These are phyloP conservation scores for Trichosporon asahii DNA, from an alignment of 1,284 basidiomycete genomes.

Conservation along the genomic window DNA sequence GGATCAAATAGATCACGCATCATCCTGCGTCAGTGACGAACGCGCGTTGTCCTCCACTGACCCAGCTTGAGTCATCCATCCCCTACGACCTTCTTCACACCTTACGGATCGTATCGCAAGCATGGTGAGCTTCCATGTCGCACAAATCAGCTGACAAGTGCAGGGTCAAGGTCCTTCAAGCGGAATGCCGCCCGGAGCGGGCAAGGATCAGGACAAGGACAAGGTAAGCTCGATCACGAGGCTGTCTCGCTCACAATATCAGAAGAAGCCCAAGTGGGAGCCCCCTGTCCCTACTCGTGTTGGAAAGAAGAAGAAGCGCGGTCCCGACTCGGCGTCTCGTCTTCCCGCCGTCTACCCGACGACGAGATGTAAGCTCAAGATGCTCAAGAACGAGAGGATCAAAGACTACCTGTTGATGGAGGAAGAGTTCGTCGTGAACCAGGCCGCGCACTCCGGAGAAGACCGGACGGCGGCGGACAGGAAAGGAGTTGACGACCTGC, in stretches of 20 bases:
- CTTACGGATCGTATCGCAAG: neutral
- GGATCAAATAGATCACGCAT: slow-evolving; percentile 13
- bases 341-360: slow-evolving; percentile 92
- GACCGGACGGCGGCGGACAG: slow-evolving; percentile 96
- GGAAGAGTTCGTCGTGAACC: slow-evolving; percentile 96
- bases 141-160: slow-evolving; percentile 4
- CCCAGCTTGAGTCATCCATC: slow-evolving; percentile 12
- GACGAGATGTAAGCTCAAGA: slow-evolving; percentile 89
- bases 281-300: slow-evolving; percentile 95
- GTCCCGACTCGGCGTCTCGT: slow-evolving; percentile 86
- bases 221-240: slow-evolving; percentile 55
- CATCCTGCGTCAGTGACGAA: slow-evolving; percentile 12
- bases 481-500: slow-evolving; percentile 87
- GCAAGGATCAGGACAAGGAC: slow-evolving; percentile 58
- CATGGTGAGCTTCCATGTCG: slow-evolving; percentile 11
- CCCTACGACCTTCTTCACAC: neutral
- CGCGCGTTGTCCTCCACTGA: slow-evolving; percentile 16
- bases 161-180: slow-evolving; percentile 80
- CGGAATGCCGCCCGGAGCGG: slow-evolving; percentile 51
- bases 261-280: slow-evolving; percentile 85
- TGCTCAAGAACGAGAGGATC: slow-evolving; percentile 94
- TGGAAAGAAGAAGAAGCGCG: slow-evolving; percentile 88
- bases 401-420: slow-evolving; percentile 97
- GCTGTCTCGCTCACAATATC: slow-evolving; percentile 10
- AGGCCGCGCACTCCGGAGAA: slow-evolving; percentile 79